Conservation (phyloP, 768 basidiomycete genomes). For the Lentinula guzmanii region DNA sequence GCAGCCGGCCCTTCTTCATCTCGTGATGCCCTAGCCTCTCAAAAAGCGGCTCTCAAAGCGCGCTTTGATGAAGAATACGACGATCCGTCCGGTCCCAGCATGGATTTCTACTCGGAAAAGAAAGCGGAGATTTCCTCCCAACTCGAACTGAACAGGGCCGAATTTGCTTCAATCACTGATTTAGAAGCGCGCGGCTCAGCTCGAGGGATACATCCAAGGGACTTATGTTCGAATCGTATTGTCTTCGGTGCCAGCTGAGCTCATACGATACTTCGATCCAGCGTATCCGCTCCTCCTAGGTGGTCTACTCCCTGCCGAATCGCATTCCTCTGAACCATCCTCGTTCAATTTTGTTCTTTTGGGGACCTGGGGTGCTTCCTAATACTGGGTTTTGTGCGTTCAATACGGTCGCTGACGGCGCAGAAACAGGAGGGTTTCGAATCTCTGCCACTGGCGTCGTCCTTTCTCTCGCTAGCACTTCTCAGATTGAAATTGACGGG, state of each 20-base stretch:
- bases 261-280: constrained; percentile 92
- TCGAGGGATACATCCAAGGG: too few species aligned
- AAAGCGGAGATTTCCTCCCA: constrained; percentile 91
- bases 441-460: constrained; percentile 93
- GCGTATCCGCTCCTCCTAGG: constrained; percentile 88
- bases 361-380: constrained; percentile 85
- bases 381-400: constrained; percentile 98
- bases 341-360: constrained; percentile 90
- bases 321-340: constrained; percentile 32
- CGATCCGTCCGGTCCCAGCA: constrained; percentile 65
- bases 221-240: constrained; percentile 92
- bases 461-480: constrained; percentile 83
- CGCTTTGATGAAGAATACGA: constrained; percentile 98
- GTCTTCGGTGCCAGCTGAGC: constrained; percentile 76
- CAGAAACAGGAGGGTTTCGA: constrained; percentile 63
- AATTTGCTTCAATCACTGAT: constrained; percentile 74
- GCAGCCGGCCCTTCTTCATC: constrained; percentile 22
- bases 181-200: too few species aligned
- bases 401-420: constrained; percentile 60
- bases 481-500: constrained; percentile 89
- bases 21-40: constrained; percentile 60
- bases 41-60: constrained; percentile 87
- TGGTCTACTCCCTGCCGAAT: constrained; percentile 84
- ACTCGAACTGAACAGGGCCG: constrained; percentile 73
- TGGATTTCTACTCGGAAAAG: constrained; percentile 86